Evolutionary conservation across 2,329 filamentous ascomycete genomes (phyloP).

Genomic region (Rosellinia necatrix): DNA sequence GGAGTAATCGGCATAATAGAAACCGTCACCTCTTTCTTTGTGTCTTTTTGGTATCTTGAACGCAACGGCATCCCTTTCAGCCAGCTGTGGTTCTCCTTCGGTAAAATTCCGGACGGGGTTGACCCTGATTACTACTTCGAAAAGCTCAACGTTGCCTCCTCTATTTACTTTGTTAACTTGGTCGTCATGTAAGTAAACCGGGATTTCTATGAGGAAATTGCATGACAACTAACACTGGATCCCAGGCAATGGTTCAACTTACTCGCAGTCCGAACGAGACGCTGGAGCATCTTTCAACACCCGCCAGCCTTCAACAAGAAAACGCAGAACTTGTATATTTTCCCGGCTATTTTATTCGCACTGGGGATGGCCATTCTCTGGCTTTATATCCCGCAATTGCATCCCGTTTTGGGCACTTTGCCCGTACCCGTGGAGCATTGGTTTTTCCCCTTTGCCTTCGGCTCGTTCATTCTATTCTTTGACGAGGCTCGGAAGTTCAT

Average conservation of each 20-base stretch:
- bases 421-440: conserved; percentile 68
- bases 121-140: conserved; percentile 58
- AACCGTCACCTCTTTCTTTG: conserved; percentile 63
- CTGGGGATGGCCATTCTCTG: conserved; percentile 72
- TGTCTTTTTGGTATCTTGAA: conserved; percentile 70
- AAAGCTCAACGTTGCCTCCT: conserved; percentile 67
- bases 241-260: conserved; percentile 73
- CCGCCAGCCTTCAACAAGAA: conserved; percentile 67
- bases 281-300: conserved; percentile 72
- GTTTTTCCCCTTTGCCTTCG: conserved; percentile 77
- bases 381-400: conserved; percentile 69
- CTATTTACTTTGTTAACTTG: conserved; percentile 79
- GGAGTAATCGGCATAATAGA: conserved; percentile 70
- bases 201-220: not conserved
- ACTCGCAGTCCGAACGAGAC: conserved; percentile 68
- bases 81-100: conserved; percentile 71
- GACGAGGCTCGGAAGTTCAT: conserved; percentile 70
- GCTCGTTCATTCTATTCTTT: conserved; percentile 61
- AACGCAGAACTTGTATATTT: conserved; percentile 70
- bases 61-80: conserved; percentile 67
- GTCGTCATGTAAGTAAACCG: conserved; percentile 68
- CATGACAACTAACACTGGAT: not conserved
- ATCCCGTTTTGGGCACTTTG: conserved; percentile 63
- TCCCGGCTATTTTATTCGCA: conserved; percentile 72
- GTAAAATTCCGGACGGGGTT: conserved; percentile 53